phyloP scores from a whole-genome alignment of 768 basidiomycete species.

The Leccinum boreale region DNA sequence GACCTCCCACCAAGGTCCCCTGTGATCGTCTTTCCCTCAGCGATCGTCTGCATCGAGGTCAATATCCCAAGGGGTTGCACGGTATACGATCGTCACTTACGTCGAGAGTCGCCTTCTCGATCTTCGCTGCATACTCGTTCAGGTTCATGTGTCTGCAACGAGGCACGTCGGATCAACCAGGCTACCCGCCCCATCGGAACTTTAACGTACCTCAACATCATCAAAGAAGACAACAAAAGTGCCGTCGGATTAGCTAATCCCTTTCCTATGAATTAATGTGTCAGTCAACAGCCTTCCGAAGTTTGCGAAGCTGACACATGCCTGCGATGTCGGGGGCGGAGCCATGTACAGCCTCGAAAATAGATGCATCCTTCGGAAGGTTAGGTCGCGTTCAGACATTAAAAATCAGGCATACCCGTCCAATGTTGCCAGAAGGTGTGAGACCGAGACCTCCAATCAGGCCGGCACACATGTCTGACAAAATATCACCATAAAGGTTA shows the following conservation, averaged over 20 bases:
- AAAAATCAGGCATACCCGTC: conserved; percentile 55
- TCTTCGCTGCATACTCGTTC: conserved; percentile 76
- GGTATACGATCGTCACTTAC: conserved; percentile 47
- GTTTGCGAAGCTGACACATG: conserved; percentile 28
- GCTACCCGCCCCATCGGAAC: conserved; percentile 5
- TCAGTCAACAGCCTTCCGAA: not conserved
- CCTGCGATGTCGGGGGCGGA: conserved; percentile 99
- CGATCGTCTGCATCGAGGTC: conserved; percentile 70
- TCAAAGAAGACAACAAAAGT: conserved; percentile 86
- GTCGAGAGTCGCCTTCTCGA: conserved; percentile 86
- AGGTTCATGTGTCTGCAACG: conserved; percentile 85
- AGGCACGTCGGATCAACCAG: conserved; percentile 24
- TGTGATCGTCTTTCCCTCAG: conserved; percentile 93
- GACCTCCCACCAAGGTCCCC: conserved; percentile 95
- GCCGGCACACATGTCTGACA: conserved; percentile 98
- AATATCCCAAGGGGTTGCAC: conserved; percentile 1
- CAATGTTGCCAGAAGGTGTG: conserved; percentile 97
- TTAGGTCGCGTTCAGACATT: conserved; percentile 11
- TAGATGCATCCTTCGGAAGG: conserved; percentile 80
- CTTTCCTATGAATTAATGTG: conserved; percentile 50
- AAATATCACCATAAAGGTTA: conserved; percentile 92
- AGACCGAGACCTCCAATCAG: conserved; percentile 97
- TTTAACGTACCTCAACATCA: conserved; percentile 86
- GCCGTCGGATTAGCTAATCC: conserved; percentile 99
- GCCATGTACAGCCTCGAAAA: conserved; percentile 99